Base-by-base conservation (phyloP, 148 eudicot genomes). In the Mesembryanthemum crystallinum region DNA sequence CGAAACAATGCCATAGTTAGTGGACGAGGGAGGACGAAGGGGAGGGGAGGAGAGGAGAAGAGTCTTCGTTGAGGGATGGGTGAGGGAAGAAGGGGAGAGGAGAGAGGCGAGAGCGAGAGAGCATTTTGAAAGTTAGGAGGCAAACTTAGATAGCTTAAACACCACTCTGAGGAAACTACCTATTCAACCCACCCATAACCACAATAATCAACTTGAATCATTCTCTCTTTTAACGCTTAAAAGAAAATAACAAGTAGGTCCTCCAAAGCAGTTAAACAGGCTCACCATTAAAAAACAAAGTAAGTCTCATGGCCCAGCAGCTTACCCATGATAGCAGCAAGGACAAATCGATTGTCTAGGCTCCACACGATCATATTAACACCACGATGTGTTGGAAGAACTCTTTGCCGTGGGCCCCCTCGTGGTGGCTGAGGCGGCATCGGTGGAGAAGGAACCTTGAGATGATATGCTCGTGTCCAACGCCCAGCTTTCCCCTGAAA, bases 281-380 rank as follows among this genome's bases (percentile, higher is more conserved):
- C 69, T 29, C 27, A 12, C 13, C 28, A 37, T 52, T 59, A 30
- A 54, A 73, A 28, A 9, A 71, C 61, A 63, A 71, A 54, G 51
- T 60, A 51, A 5, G 23, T 60, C 35, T 39, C 10, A 72, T 72
- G 55, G 30, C 37, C 18, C 60, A 52, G 63, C 71, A 83, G 77
- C 92, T 74, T 82, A 95, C 97, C 97, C 99, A 90, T 94, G 72
- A 94, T 89, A 78, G 98, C 97, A 75, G 98, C 98, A 78, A 94
- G 97, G 79, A 94, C 98, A 85, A 91, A 94, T 54, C 97, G 93
- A 78, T 94, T 94, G 79, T 94, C 98, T 76, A 94, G 84, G 81
- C 98, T 94, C 98, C 98, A 94, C 8, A 89, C 88, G 66, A 94
- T 90, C 98, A 94, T 94, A 80, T 91, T 94, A 76, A 94, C 98